Evolutionary conservation across 1,284 basidiomycete species (phyloP), one percentile per base, ranked within the genome.

Genomic region (Rhodotorula sp.): DNA sequence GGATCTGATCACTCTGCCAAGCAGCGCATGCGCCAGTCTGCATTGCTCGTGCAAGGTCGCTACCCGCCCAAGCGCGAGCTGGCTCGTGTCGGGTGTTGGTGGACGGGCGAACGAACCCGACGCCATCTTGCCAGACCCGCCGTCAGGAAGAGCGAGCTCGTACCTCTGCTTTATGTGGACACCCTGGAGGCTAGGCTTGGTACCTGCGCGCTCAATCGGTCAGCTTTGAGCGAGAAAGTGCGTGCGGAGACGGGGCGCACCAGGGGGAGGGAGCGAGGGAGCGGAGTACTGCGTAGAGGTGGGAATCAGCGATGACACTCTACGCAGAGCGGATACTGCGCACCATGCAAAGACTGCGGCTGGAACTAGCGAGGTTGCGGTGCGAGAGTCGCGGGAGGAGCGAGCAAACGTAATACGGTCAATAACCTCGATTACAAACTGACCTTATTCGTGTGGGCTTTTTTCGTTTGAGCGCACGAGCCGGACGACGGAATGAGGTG

Each of bases 81-180:
- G n/a, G n/a, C n/a, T n/a, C n/a, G n/a, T n/a, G n/a, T n/a, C n/a
- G n/a, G n/a, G n/a, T n/a, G 44, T 44, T 17, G 44, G 15, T 44
- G 44, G 44, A 44, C 44, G 3, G 50, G 50, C 50, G 3, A 15
- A 13, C 15, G 13, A n/a, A 51, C 50, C 13, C 25, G 27, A 48
- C 55, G 32, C 34, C 54, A 36, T 29, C 13, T 41, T 17, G 27
- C 22, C 3, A 27, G 34, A 32, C 54, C n/a, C 5, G 9, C 7
- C 3, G 22, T 7, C 25, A 21, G 7, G 22, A 12, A 44, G 29
- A 62, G 51, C 9, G 32, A 59, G 9, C 7, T 39, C 61, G 57
- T 8, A 69, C 66, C 68, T 64, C 51, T 67, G 70, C 59, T 72
- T 69, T 60, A 64, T 67, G 50, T 66, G 60, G 21, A 62, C 62